Conservation (phyloP, 2,329 filamentous ascomycete genomes). For the Xylariomycetidae sp. region DNA sequence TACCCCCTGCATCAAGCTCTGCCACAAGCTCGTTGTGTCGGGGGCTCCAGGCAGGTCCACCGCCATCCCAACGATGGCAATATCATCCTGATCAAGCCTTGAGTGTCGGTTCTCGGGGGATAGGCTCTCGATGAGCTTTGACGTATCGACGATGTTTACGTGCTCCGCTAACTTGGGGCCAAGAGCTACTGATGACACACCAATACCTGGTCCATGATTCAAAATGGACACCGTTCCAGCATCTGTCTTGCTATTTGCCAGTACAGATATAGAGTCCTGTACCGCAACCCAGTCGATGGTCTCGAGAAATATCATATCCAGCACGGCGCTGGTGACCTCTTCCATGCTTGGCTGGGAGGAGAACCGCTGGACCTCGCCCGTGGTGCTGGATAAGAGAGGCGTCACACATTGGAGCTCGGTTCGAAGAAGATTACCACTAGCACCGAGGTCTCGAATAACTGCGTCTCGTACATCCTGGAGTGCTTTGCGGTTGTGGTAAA, state of each 20-base stretch:
- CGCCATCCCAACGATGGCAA: slow-evolving; percentile 11
- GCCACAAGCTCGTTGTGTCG: slow-evolving; percentile 8
- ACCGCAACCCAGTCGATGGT: slow-evolving; percentile 10
- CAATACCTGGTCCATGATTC: slow-evolving; percentile 9
- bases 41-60: slow-evolving; percentile 9
- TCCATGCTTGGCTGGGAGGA: slow-evolving; percentile 1
- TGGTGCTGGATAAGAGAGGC: neutral
- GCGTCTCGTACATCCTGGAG: slow-evolving; percentile 1
- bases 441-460: slow-evolving; percentile 1
- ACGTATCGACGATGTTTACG: slow-evolving; percentile 7
- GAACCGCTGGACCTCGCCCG: slow-evolving; percentile 1
- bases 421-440: too few relatives aligned
- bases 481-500: slow-evolving; percentile 9
- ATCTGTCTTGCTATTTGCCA: neutral
- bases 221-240: slow-evolving; percentile 6
- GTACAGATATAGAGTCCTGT: slow-evolving; percentile 5
- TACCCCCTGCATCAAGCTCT: slow-evolving; percentile 10
- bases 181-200: too few relatives aligned
- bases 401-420: too few relatives aligned
- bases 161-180: slow-evolving; percentile 3
- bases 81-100: slow-evolving; percentile 6
- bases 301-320: slow-evolving; percentile 11
- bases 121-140: slow-evolving; percentile 2
- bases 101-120: neutral
- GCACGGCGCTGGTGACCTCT: slow-evolving; percentile 1